Percentiles rank a stretch among this genome's conserved stretches.
phyloP scores from a whole-genome alignment of 768 basidiomycete species.

The Russula virescens region DNA sequence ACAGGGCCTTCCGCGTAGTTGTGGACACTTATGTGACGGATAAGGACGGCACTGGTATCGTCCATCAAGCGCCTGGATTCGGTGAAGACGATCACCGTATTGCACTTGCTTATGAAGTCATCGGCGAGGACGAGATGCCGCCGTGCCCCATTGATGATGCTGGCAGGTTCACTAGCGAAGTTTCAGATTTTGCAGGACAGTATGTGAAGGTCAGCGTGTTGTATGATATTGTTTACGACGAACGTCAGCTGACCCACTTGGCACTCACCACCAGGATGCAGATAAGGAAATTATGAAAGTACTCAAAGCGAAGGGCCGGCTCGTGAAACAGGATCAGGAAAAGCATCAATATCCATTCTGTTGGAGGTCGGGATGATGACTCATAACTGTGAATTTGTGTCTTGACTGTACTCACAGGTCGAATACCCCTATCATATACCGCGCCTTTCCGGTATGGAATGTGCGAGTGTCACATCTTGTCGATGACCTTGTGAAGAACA shows the following conservation, averaged over 20 bases:
- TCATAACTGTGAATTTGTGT: not conserved
- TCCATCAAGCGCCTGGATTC: constrained; percentile 97
- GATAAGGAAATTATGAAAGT: constrained; percentile 92
- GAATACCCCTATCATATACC: constrained; percentile 91
- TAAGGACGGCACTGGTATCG: constrained; percentile 93
- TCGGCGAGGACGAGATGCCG: constrained; percentile 87
- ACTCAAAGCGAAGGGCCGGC: constrained; percentile 78
- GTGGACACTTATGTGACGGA: constrained; percentile 92
- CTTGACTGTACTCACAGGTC: constrained; percentile 47
- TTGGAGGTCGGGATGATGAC: constrained; percentile 64
- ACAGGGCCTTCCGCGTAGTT: constrained; percentile 84
- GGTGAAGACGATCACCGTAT: constrained; percentile 99
- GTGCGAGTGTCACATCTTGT: constrained; percentile 80
- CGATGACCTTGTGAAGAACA: constrained; percentile 85
- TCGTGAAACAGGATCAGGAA: constrained; percentile 81
- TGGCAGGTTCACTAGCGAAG: constrained; percentile 82
- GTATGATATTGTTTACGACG: not conserved
- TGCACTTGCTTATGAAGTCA: constrained; percentile 73
- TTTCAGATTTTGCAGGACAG: constrained; percentile 82
- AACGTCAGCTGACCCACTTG: not conserved
- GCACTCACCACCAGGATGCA: constrained; percentile 52
- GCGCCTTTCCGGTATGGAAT: constrained; percentile 95
- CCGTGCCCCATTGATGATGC: constrained; percentile 93
- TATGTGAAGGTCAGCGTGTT: constrained; percentile 71
- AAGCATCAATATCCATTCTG: constrained; percentile 96